Conservation (phyloP, 2,329 filamentous ascomycete species). For the Fusarium papillatum region DNA sequence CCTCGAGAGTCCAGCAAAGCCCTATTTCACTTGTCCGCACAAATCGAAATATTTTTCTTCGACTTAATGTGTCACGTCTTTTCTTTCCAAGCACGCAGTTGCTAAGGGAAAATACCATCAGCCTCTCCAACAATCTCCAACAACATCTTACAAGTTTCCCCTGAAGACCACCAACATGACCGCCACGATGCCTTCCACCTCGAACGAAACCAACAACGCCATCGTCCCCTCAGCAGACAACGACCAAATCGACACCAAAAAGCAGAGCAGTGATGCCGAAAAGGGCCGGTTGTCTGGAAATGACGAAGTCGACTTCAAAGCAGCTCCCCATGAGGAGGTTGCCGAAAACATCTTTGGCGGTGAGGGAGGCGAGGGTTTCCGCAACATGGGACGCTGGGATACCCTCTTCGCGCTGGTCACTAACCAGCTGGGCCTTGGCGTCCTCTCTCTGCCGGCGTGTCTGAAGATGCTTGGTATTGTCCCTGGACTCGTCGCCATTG, state of each 20-base stretch:
- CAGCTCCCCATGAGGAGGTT: slow-evolving; percentile 1
- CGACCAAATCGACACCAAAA: background rate
- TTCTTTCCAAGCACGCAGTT: background rate
- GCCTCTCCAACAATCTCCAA: background rate
- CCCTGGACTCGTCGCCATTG: slow-evolving; percentile 74
- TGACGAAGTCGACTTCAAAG: slow-evolving; percentile 6
- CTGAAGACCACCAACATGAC: background rate
- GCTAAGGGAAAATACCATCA: background rate
- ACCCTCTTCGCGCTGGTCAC: slow-evolving; percentile 28
- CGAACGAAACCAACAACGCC: background rate
- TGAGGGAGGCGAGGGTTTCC: slow-evolving; percentile 23
- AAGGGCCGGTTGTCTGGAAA: background rate
- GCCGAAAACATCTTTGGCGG: slow-evolving; percentile 6
- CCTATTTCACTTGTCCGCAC: background rate
- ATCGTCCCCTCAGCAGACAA: background rate
- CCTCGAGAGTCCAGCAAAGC: background rate
- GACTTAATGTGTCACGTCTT: background rate
- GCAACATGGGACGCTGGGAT: slow-evolving; percentile 30
- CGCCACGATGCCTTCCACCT: background rate
- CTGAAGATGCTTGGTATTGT: slow-evolving; percentile 73
- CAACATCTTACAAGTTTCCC: background rate
- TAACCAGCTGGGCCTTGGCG: slow-evolving; percentile 34
- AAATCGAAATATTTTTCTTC: background rate
- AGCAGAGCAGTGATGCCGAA: background rate
- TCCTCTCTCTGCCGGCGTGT: slow-evolving; percentile 69